phyloP scores from a whole-genome alignment of 352 stramenopile species.

The Globisporangium polare region DNA sequence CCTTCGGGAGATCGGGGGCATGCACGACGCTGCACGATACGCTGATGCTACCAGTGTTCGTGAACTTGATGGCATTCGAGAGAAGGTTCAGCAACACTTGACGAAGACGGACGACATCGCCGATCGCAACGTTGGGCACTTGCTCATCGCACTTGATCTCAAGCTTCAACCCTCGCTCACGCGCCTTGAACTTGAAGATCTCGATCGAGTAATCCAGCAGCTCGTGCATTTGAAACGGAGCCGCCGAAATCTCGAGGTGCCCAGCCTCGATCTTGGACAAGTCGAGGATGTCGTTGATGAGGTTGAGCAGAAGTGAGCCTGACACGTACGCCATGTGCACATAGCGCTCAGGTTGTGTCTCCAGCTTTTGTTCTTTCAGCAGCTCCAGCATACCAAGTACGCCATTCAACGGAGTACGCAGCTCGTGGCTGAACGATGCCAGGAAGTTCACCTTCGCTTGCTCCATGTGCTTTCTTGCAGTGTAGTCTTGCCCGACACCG shows the following conservation, averaged over 20 bases:
- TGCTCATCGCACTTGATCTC: slow-evolving; percentile 58
- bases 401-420: slow-evolving; percentile 79
- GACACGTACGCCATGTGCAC: slow-evolving; percentile 87
- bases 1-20: slow-evolving; percentile 51
- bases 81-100: slow-evolving; percentile 82
- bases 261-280: slow-evolving; percentile 92
- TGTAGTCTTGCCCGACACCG: slow-evolving; percentile 92
- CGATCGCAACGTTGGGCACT: slow-evolving; percentile 68
- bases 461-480: slow-evolving; percentile 84
- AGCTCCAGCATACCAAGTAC: slow-evolving; percentile 83
- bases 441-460: slow-evolving; percentile 85
- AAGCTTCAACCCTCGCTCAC: slow-evolving; percentile 85
- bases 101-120: slow-evolving; percentile 70
- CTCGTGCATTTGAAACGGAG: slow-evolving; percentile 80
- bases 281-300: slow-evolving; percentile 92
- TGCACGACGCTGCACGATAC: slow-evolving; percentile 71
- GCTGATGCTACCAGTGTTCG: slow-evolving; percentile 75
- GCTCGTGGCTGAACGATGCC: slow-evolving; percentile 80
- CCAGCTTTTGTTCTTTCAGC: slow-evolving; percentile 72
- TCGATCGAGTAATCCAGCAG: slow-evolving; percentile 86
- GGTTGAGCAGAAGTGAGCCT: slow-evolving; percentile 80
- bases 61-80: slow-evolving; percentile 89
- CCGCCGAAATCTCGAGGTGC: slow-evolving; percentile 85
- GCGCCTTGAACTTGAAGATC: slow-evolving; percentile 88
- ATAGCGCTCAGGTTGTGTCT: slow-evolving; percentile 61